Evolutionary conservation across 768 basidiomycete genomes (phyloP), one percentile per base, ranked within the genome.

Genomic region (Trametes maxima): DNA sequence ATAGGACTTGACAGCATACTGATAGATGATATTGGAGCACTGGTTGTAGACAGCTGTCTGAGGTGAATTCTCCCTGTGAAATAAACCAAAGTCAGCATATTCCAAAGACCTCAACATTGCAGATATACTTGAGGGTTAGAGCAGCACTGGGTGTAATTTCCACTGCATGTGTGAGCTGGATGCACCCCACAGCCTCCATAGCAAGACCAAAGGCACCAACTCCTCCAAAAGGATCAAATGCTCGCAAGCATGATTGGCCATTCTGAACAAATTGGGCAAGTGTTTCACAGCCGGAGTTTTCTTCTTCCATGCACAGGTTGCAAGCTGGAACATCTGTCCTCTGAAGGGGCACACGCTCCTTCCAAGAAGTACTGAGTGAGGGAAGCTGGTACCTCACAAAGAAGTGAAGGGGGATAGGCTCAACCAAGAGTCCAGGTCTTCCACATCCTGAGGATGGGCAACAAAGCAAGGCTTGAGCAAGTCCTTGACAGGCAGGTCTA

Each of bases 91-190:
- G 21, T 24, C 35, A n/a, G n/a, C 6, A 7, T 2, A 37, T n/a
- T 19, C 1, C 63, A 44, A 25, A 14, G 49, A 53, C 62, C 43
- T 13, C 47, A 45, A 39, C 1, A n/a, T 40, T 28, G 39, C 40
- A 33, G 5, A 70, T 82, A 54, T 66, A 89, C 92, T 73, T 75
- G 16, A 88, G 74, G 1, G 91, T 90, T 59, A 75, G 74, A 0
- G 88, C 86, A 8, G 92, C 89, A 69, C 87, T 89, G 0, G 90
- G 89, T n/a, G 83, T 77, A 21, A 90, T 85, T 65, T 94, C 92
- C 45, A 92, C 73, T 0, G 85, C 82, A 74, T 89, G 84, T 0
- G 84, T 85, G 4, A 89, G 67, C 60, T 82, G 79, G 51, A 89
- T 64, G 53, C 82, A 84, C 4, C 77, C 85, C 2, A 80, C 76